Conservation (phyloP, 305 asterid species). For the Fraxinus albicans region DNA sequence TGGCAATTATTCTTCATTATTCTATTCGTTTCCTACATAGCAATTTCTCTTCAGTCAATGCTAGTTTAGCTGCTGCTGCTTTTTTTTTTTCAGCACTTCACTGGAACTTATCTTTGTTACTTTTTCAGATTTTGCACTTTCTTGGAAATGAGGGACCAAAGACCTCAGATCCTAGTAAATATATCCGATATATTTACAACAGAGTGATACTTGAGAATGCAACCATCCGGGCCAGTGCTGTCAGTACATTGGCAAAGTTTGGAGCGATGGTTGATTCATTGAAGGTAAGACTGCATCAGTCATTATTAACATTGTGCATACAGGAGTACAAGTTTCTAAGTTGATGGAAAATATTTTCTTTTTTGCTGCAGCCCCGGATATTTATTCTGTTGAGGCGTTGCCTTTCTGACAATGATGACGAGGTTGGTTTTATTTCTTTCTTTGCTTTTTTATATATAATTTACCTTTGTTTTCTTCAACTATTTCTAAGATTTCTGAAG, state of each 20-base stretch:
- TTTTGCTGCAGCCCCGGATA: constrained; percentile 73
- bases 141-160: constrained; percentile 98
- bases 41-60: constrained; percentile 2
- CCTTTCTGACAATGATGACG: constrained; percentile 90
- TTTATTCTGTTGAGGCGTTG: constrained; percentile 87
- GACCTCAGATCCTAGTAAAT: constrained; percentile 87
- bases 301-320: constrained; percentile 2
- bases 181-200: constrained; percentile 83
- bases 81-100: background rate
- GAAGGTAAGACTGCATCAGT: constrained; percentile 51
- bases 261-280: constrained; percentile 86
- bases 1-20: constrained; percentile 8
- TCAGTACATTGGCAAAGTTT: constrained; percentile 89
- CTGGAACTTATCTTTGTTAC: constrained; percentile 16
- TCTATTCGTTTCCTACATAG: background rate
- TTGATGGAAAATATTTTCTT: constrained; percentile 6
- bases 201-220: constrained; percentile 92
- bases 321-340: constrained; percentile 13
- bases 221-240: constrained; percentile 90
- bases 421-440: constrained; percentile 48
- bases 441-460: background rate
- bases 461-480: background rate
- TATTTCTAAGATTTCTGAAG: background rate
- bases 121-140: constrained; percentile 77
- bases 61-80: background rate